phyloP scores from a whole-genome alignment of 202 grass and related monocot species.

The Dendrocalamus latiflorus region DNA sequence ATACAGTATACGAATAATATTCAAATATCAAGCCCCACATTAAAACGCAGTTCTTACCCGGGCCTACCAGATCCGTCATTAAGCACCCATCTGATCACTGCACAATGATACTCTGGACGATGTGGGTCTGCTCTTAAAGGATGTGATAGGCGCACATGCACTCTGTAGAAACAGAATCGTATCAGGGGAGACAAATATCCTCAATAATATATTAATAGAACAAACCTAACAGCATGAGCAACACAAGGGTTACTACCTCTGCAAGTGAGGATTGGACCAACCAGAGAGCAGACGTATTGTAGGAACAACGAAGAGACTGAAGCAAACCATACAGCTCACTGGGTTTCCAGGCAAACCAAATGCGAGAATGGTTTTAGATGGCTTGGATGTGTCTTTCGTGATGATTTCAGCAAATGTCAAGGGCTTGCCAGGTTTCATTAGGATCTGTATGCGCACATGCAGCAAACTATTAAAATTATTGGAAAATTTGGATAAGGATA shows the following conservation, averaged over 20 bases:
- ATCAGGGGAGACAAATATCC: conserved; percentile 7
- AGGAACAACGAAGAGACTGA: too few relatives aligned
- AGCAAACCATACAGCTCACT: too few relatives aligned
- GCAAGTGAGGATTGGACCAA: too few relatives aligned
- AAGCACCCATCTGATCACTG: conserved; percentile 72
- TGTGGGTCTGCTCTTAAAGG: conserved; percentile 56
- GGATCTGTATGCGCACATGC: too few relatives aligned
- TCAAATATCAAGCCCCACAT: background rate
- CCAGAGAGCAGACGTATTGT: too few relatives aligned
- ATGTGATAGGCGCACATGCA: conserved; percentile 59
- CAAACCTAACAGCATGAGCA: too few relatives aligned
- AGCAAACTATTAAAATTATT: too few relatives aligned
- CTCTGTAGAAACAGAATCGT: conserved; percentile 40
- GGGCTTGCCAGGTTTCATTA: conserved; percentile 95
- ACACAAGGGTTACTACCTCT: too few relatives aligned
- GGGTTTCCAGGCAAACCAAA: too few relatives aligned
- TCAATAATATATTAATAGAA: background rate
- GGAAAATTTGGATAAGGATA: too few relatives aligned
- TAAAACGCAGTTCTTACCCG: conserved; percentile 57
- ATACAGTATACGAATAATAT: background rate
- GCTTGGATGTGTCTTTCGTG: too few relatives aligned
- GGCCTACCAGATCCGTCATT: conserved; percentile 87
- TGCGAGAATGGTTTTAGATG: too few relatives aligned
- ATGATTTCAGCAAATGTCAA: conserved; percentile 77
- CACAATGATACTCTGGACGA: conserved; percentile 67